Evolutionary conservation across 2,329 filamentous ascomycete genomes (phyloP).

Genomic region (Diplodia seriata): DNA sequence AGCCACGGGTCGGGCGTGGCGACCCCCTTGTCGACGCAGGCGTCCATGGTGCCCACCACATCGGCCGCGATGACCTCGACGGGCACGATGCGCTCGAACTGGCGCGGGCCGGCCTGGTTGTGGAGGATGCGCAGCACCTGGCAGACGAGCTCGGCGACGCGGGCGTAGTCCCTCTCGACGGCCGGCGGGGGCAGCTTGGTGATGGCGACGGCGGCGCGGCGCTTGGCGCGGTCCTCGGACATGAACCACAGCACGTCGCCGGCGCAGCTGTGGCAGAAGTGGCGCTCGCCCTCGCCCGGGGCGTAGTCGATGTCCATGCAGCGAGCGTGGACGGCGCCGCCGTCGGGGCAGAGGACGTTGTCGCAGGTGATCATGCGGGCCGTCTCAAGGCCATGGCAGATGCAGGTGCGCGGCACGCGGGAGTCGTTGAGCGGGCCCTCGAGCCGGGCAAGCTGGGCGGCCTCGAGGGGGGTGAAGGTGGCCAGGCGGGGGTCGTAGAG

Average conservation of each 20-base stretch:
- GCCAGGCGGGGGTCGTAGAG: neutral
- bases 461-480: neutral
- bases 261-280: conserved; percentile 4
- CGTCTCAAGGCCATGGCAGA: conserved; percentile 10
- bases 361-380: conserved; percentile 20
- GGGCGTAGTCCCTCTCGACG: neutral
- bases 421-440: neutral
- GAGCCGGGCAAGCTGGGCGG: neutral
- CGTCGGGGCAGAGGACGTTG: neutral
- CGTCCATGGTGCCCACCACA: no score
- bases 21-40: no score
- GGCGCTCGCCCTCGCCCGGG: neutral
- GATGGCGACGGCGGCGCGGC: neutral
- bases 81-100: no score
- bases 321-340: conserved; percentile 4
- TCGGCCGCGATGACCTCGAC: no score
- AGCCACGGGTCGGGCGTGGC: no score
- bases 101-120: no score
- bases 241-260: neutral
- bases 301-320: conserved; percentile 1
- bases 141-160: neutral
- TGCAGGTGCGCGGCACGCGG: neutral
- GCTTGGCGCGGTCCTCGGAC: neutral
- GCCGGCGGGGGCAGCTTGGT: neutral
- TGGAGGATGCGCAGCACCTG: neutral